phyloP scores from a whole-genome alignment of 1,139 yeast species.

The Zygosaccharomyces sapae region DNA sequence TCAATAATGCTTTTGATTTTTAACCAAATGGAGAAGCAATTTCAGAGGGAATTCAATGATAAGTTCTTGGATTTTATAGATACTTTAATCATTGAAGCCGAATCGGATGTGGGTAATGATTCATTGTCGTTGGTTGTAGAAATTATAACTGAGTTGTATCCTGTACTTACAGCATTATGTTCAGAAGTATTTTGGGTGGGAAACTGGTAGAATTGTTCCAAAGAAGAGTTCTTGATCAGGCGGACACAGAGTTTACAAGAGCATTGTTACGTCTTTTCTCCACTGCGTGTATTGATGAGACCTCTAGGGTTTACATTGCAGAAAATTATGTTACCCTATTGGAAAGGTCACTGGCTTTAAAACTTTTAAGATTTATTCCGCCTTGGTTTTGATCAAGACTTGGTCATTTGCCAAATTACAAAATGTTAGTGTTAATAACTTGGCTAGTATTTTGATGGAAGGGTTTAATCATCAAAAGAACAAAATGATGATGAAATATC shows the following conservation, averaged over 20 bases:
- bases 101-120: constrained; percentile 26
- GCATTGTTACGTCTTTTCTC: constrained; percentile 25
- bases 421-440: constrained; percentile 21
- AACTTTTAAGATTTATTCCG: constrained; percentile 22
- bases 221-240: constrained; percentile 15
- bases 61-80: constrained; percentile 22
- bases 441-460: constrained; percentile 22
- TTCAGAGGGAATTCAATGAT: constrained; percentile 18
- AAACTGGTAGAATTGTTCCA: constrained; percentile 25
- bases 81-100: constrained; percentile 29
- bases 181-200: constrained; percentile 28
- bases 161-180: constrained; percentile 29
- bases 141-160: constrained; percentile 29
- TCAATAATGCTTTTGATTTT: constrained; percentile 27
- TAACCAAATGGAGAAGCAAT: constrained; percentile 19
- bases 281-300: constrained; percentile 34
- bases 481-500: constrained; percentile 19
- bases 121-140: constrained; percentile 24
- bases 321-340: constrained; percentile 27
- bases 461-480: constrained; percentile 8
- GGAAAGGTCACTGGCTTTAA: constrained; percentile 23
- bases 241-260: constrained; percentile 20
- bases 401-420: constrained; percentile 34
- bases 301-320: constrained; percentile 28
- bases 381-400: constrained; percentile 32